These are phyloP conservation scores for Gynochthodes officinalis DNA, from an alignment of 257 asterid species.

Conservation along the genomic window DNA sequence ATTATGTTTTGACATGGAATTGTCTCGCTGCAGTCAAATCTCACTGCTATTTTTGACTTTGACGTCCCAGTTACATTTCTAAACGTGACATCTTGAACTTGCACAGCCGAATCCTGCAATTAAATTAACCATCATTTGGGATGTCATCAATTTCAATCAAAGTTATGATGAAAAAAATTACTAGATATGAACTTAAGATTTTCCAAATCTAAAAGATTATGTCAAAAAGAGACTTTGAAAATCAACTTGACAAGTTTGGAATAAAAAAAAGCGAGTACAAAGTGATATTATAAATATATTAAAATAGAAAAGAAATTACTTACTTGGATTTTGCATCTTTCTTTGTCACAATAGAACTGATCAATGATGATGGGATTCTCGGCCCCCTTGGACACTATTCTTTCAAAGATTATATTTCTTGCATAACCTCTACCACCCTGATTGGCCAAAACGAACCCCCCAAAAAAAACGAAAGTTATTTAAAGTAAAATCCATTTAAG, in stretches of 20 bases:
- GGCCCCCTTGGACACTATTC: conserved; percentile 13
- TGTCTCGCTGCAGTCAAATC: conserved; percentile 28
- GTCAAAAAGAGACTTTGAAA: too few species aligned
- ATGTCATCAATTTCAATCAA: neutral
- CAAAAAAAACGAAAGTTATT: too few species aligned
- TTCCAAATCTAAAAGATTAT: neutral
- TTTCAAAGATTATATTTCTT: conserved; percentile 32
- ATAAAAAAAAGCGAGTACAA: neutral
- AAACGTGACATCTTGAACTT: conserved; percentile 32
- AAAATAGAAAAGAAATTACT: neutral
- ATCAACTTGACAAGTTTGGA: too few species aligned
- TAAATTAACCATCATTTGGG: neutral
- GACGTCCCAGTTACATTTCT: conserved; percentile 32
- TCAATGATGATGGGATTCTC: conserved; percentile 18
- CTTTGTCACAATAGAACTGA: conserved; percentile 23
- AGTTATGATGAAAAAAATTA: too few species aligned
- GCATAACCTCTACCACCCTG: conserved; percentile 54
- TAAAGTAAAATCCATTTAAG: too few species aligned
- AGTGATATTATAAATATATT: neutral
- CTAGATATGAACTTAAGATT: too few species aligned
- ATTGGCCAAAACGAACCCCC: neutral
- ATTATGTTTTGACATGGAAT: conserved; percentile 34
- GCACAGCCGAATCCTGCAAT: conserved; percentile 30
- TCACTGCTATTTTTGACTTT: conserved; percentile 17
- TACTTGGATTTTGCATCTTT: conserved; percentile 3